These are phyloP conservation scores for Canavalia gladiata DNA, from an alignment of 306 rosid species.

Conservation along the genomic window DNA sequence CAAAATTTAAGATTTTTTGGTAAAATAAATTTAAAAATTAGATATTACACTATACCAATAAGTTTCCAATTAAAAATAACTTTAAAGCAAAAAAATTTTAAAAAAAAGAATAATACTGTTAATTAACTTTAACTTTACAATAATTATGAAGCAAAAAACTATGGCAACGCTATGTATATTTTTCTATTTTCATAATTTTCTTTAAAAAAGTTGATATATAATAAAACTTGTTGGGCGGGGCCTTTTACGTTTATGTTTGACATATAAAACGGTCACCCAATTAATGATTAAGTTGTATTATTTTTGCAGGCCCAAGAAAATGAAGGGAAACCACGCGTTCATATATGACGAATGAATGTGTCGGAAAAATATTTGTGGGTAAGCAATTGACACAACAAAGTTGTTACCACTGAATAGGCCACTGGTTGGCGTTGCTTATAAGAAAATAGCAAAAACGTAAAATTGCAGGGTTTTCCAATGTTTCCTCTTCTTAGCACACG, in stretches of 20 bases:
- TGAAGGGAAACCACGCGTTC: constrained; percentile 17
- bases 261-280: not conserved
- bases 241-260: not conserved
- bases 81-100: too few species aligned
- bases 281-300: not conserved
- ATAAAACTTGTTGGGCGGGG: too few species aligned
- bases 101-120: too few species aligned
- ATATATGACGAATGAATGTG: constrained; percentile 10
- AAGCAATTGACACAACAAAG: not conserved
- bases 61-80: too few species aligned
- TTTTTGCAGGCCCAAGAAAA: not conserved
- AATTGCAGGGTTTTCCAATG: not conserved
- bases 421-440: constrained; percentile 6
- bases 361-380: not conserved
- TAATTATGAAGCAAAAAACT: too few species aligned
- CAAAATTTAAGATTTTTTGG: too few species aligned
- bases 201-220: too few species aligned
- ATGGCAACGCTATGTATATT: too few species aligned
- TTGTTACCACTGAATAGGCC: not conserved
- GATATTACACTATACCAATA: too few species aligned
- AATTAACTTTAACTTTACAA: too few species aligned
- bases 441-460: constrained; percentile 40
- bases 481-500: constrained; percentile 33
- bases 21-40: too few species aligned
- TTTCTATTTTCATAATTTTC: too few species aligned